phyloP scores from a whole-genome alignment of 441 rosid species.

The Euphorbia celastroides region DNA sequence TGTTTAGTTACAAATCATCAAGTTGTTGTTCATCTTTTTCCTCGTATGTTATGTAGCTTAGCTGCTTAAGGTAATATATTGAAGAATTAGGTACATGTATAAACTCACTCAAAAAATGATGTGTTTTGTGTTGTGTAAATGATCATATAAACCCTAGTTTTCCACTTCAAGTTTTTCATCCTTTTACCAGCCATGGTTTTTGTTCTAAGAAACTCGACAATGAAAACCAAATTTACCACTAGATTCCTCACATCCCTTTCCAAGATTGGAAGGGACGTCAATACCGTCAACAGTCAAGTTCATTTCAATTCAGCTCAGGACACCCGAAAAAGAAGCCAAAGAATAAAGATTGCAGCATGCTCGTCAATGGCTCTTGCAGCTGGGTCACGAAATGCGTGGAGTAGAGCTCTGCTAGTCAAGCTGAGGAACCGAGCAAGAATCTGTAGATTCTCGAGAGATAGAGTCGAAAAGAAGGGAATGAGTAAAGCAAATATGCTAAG shows the following conservation, averaged over 20 bases:
- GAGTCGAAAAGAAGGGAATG: conserved; percentile 2
- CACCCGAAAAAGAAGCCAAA: neutral
- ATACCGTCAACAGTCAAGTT: neutral
- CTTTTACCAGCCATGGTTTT: neutral
- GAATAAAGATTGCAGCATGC: conserved; percentile 19
- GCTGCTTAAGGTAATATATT: too few relatives aligned
- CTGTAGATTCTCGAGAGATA: neutral
- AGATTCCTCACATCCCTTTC: conserved; percentile 16
- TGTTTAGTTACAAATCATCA: too few relatives aligned
- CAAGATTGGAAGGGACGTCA: neutral
- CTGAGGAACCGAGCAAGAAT: conserved; percentile 11
- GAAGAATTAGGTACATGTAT: neutral
- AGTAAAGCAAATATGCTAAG: conserved; percentile 25
- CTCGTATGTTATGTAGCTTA: too few relatives aligned
- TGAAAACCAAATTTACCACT: conserved; percentile 14
- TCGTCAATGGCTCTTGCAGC: conserved; percentile 21
- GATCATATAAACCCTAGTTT: neutral
- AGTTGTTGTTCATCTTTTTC: too few relatives aligned
- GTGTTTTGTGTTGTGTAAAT: neutral
- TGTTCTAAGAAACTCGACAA: neutral
- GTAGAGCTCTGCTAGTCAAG: conserved; percentile 20
- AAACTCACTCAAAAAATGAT: neutral
- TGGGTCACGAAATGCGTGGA: conserved; percentile 20
- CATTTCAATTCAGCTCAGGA: neutral
- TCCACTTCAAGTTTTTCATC: neutral